Evolutionary conservation across 2,329 filamentous ascomycete genomes (phyloP), one percentile per base, ranked within the genome.

Genomic region (Monosporascus sp.): DNA sequence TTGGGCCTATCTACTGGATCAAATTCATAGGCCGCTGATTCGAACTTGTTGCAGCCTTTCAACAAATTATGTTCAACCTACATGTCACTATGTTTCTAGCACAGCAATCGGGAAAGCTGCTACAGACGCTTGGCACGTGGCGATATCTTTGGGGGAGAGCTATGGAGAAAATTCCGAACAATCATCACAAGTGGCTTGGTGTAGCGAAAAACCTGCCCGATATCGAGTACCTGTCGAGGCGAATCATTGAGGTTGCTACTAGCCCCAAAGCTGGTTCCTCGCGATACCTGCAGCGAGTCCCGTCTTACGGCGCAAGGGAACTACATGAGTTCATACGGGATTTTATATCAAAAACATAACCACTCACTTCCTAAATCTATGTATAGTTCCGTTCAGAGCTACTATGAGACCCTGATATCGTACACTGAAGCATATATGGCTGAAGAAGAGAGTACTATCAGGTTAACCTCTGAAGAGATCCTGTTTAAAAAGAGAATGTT

Each of bases 181-280:
- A 48, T 37, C 25, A 48, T 25, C 46, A 15, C 20, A 53, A 44
- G 25, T 55, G 48, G 24, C 37, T 55, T 8, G 53, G 53, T 31
- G 48, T 55, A 31, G 47, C 51, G 1, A 52, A 46, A 24, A 52
- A 55, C 20, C 14, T 52, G 20, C 37, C 50, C 8, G 51, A 48
- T 14, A 50, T 55, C 18, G 50, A 48, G 44, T 37, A 47, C 17
- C 53, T 55, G 17, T 53, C 51, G 5, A 48, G 47, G 20, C 47
- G 51, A 9, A 48, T 55, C 15, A 48, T 55, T 37, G 53, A 55
- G 44, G 37, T 55, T 24, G 43, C 50, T 25, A 17, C 39, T 25
- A 50, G 35, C 31, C 7, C 47, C 18, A 6, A 53, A 20, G 51
- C 51, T 8, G 14, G 11, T 8, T 50, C 47, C 9, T 53, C 51